These are phyloP conservation scores for Scheffersomyces lignicola DNA, from an alignment of 1,139 yeast species.

Conservation along the genomic window DNA sequence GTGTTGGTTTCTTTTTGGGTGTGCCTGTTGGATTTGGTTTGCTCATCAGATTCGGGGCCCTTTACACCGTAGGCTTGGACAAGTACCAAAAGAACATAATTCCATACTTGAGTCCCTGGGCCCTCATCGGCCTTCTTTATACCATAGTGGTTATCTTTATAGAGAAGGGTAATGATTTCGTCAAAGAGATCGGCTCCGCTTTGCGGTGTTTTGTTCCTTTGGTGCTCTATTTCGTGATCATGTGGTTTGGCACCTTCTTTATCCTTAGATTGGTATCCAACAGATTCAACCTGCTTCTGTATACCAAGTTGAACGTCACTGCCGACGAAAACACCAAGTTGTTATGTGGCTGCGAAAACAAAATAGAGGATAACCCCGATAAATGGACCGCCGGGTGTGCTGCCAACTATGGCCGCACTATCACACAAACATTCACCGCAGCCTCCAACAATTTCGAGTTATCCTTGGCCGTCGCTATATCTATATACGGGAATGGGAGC, in stretches of 20 bases:
- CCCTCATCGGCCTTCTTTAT: slow-evolving; percentile 53
- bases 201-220: slow-evolving; percentile 55
- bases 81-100: slow-evolving; percentile 33
- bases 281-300: slow-evolving; percentile 5
- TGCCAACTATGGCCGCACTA: slow-evolving; percentile 41
- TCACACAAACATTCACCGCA: slow-evolving; percentile 59
- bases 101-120: slow-evolving; percentile 47
- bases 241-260: slow-evolving; percentile 49
- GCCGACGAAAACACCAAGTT: slow-evolving; percentile 11
- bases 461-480: slow-evolving; percentile 55
- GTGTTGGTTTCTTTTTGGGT: slow-evolving; percentile 57
- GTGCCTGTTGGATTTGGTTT: slow-evolving; percentile 53
- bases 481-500: slow-evolving; percentile 53
- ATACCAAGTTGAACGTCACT: slow-evolving; percentile 7
- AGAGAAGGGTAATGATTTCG: slow-evolving; percentile 51
- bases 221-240: slow-evolving; percentile 45
- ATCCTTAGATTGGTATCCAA: slow-evolving; percentile 30
- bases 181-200: slow-evolving; percentile 50
- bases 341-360: slow-evolving; percentile 41
- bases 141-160: slow-evolving; percentile 56
- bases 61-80: slow-evolving; percentile 24
- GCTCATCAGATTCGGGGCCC: slow-evolving; percentile 33
- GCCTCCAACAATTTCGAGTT: slow-evolving; percentile 57
- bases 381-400: slow-evolving; percentile 28
- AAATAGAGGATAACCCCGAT: slow-evolving; percentile 11